Evolutionary conservation across 768 basidiomycete genomes (phyloP), one percentile per base, ranked within the genome.

Genomic region (Podaxis sp.): DNA sequence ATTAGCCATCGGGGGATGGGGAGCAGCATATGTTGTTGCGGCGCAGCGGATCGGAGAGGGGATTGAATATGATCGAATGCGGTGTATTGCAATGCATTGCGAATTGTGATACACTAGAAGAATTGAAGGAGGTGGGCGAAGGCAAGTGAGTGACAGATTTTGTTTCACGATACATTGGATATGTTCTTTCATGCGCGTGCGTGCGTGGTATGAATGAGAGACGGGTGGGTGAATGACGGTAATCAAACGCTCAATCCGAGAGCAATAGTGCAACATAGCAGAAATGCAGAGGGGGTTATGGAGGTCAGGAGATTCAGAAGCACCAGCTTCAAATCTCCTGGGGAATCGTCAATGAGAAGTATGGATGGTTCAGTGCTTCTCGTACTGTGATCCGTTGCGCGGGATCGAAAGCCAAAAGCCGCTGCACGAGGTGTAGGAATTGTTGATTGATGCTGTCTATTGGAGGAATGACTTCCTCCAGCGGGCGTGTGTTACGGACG

Each of bases 401-500:
- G 38, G 96, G 95, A 74, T 98, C 96, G 74, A 96, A 97, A 56
- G 88, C 87, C 49, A 98, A 84, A 65, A 98, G 83, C 73, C 86
- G 88, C 73, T 86, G 86, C 66, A 97, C 93, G 38, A 98, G 86
- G 72, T 96, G 90, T 72, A 93, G 76, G 79, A 98, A 97, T 61
- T 89, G 87, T 62, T 81, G 81, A 71, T 93, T 95, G 68, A 87
- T 79, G 53, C 79, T 78, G 71, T 94, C 92, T 19, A 77, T 85
- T 30, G 88, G 88, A 54, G 87, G 87, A 68, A 96, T 95, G 69
- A 96, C 90, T 64, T 95, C 93, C 91, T 94, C 77, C 40, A 97
- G 78, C 52, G 86, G 79, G 69, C 89, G 86, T 68, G 95, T 95
- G 26, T 89, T 87, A 59, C 89, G 88, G 46, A 99, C 95, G 69